Percentiles rank a stretch among this genome's conserved stretches.
Evolutionary conservation across 140 eudicot species (phyloP).

Genomic region (Ambrosia hybrid): DNA sequence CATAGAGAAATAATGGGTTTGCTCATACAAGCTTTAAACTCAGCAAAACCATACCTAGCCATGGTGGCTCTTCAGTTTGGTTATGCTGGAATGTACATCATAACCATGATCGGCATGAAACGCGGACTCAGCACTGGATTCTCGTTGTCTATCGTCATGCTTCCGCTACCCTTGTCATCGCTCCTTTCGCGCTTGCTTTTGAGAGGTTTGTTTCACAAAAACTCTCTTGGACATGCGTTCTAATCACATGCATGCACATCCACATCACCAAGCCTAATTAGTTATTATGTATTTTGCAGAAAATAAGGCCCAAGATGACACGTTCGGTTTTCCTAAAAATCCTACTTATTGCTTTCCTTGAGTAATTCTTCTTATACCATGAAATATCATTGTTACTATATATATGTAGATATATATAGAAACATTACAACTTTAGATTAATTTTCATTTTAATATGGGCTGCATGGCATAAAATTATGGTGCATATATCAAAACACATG

Average conservation of each 20-base stretch:
- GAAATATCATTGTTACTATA: background rate
- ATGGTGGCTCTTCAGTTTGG: slow-evolving; percentile 91
- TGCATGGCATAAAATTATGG: background rate
- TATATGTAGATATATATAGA: too few species aligned
- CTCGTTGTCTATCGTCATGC: slow-evolving; percentile 88
- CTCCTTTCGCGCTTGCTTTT: slow-evolving; percentile 72
- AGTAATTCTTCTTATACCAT: slow-evolving; percentile 48
- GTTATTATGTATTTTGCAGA: slow-evolving; percentile 36
- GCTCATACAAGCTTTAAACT: slow-evolving; percentile 26
- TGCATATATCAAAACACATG: background rate
- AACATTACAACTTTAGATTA: background rate
- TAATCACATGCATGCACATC: slow-evolving; percentile 9
- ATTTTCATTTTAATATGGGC: background rate
- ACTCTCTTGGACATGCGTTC: background rate
- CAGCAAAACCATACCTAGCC: slow-evolving; percentile 64
- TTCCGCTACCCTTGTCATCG: slow-evolving; percentile 64
- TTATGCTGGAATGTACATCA: slow-evolving; percentile 86
- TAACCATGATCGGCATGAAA: slow-evolving; percentile 68
- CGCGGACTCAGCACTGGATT: slow-evolving; percentile 83
- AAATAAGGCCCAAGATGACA: slow-evolving; percentile 78
- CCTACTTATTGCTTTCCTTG: slow-evolving; percentile 63
- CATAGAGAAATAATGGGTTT: slow-evolving; percentile 29
- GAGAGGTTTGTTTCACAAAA: slow-evolving; percentile 53
- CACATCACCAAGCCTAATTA: background rate
- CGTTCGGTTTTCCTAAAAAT: slow-evolving; percentile 60